Percentiles rank a stretch among this genome's conserved stretches.
Evolutionary conservation across 495 filamentous ascomycete genomes (phyloP).

Genomic region (Geoglossum glabrum): DNA sequence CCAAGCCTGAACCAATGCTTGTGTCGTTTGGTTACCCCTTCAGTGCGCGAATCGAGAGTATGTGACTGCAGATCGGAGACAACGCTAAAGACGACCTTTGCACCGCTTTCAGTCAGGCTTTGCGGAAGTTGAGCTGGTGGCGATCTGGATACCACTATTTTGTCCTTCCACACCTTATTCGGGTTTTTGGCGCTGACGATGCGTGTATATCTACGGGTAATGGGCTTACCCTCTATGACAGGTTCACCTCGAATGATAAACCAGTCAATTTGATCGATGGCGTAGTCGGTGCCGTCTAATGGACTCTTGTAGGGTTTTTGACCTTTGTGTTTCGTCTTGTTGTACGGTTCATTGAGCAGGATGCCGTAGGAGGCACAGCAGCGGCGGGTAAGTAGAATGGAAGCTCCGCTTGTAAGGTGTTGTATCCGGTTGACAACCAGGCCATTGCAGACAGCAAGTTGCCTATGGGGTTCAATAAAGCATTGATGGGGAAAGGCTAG

Average conservation of each 20-base stretch:
- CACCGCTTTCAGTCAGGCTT: too few species aligned
- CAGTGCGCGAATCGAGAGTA: too few species aligned
- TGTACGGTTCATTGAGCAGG: background rate
- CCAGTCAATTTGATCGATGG: background rate
- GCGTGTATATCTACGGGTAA: background rate
- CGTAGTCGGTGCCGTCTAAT: background rate
- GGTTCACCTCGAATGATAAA: background rate
- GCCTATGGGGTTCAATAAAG: constrained; percentile 16
- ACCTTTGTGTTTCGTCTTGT: background rate
- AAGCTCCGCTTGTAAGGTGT: background rate
- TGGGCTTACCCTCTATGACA: background rate
- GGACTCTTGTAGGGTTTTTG: background rate
- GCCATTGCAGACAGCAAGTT: constrained; percentile 23
- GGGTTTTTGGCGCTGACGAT: background rate
- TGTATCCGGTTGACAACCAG: constrained; percentile 17
- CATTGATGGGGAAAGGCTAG: background rate
- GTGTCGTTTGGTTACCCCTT: too few species aligned
- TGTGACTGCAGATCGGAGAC: too few species aligned
- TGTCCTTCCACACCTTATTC: background rate
- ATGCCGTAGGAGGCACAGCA: background rate
- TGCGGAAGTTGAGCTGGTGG: too few species aligned
- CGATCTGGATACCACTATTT: background rate
- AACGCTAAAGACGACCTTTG: too few species aligned
- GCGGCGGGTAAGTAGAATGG: background rate
- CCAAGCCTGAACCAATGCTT: too few species aligned